Evolutionary conservation across 2,329 filamentous ascomycete genomes (phyloP).

Genomic region (Fonsecaea pedrosoi): DNA sequence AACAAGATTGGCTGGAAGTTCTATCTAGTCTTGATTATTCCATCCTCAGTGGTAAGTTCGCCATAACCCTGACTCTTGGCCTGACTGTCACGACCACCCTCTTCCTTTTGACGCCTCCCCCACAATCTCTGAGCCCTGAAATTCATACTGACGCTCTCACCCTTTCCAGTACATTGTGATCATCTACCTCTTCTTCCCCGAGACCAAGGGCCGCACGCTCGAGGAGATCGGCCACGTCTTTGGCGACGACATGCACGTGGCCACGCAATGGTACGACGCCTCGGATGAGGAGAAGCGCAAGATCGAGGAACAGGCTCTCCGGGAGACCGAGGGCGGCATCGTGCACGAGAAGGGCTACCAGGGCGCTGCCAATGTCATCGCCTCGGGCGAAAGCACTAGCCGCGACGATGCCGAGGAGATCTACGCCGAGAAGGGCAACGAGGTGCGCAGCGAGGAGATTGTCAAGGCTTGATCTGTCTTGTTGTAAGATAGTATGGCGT

Average conservation of each 20-base stretch:
- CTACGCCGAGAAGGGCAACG: not conserved
- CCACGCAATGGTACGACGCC: slow-evolving; percentile 40
- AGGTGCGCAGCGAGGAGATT: not conserved
- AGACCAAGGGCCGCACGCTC: slow-evolving; percentile 45
- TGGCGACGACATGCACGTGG: slow-evolving; percentile 41
- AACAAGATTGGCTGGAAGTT: slow-evolving; percentile 46
- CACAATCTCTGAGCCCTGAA: not conserved
- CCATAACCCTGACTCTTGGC: not conserved
- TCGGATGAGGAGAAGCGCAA: slow-evolving; percentile 41
- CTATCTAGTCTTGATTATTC: slow-evolving; percentile 42
- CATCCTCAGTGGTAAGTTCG: slow-evolving; percentile 31
- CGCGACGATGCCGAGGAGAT: not conserved
- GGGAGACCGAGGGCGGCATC: slow-evolving; percentile 28
- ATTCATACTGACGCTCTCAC: slow-evolving; percentile 73
- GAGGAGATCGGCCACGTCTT: slow-evolving; percentile 45
- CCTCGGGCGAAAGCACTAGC: not conserved
- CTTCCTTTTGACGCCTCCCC: no score
- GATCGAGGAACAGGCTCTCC: slow-evolving; percentile 27
- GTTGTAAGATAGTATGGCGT: no score
- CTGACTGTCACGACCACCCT: no score
- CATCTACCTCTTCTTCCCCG: slow-evolving; percentile 44
- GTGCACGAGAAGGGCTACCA: slow-evolving; percentile 25
- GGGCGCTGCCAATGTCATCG: not conserved
- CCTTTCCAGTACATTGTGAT: slow-evolving; percentile 58
- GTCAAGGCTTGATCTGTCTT: not conserved